Conservation (phyloP, 345 rosid species). For the Salix udensis region DNA sequence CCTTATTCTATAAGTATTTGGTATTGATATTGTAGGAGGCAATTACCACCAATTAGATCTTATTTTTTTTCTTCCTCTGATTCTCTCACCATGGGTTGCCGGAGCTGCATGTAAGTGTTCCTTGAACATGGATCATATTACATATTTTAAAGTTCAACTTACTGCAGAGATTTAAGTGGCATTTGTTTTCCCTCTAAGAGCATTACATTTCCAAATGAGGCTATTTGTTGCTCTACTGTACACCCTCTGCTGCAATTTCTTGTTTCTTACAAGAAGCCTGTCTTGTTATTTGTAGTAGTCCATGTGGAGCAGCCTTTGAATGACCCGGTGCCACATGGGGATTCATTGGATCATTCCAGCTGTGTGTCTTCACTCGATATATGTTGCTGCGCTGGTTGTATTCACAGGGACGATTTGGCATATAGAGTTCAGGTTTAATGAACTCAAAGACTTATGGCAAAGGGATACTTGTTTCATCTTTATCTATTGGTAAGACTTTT, state of each 20-base stretch:
- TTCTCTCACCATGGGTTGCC: constrained; percentile 71
- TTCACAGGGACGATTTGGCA: constrained; percentile 63
- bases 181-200: neutral
- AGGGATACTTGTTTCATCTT: constrained; percentile 68
- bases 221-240: neutral
- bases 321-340: constrained; percentile 51
- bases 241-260: neutral
- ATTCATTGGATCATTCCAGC: constrained; percentile 52
- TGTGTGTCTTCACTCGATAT: constrained; percentile 50
- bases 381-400: constrained; percentile 54
- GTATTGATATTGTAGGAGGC: constrained; percentile 60
- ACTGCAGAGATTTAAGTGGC: neutral
- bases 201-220: constrained; percentile 2
- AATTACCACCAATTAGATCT: constrained; percentile 70
- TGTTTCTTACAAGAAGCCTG: constrained; percentile 24
- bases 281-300: constrained; percentile 41
- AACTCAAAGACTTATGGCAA: constrained; percentile 80
- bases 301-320: constrained; percentile 63
- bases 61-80: constrained; percentile 64
- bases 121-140: constrained; percentile 3
- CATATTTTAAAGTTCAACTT: neutral
- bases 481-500: constrained; percentile 49
- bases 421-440: constrained; percentile 80
- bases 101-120: constrained; percentile 60
- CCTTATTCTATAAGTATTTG: constrained; percentile 6